Conservation (phyloP, 495 filamentous ascomycete genomes). For the Lepidopterella palustris region DNA sequence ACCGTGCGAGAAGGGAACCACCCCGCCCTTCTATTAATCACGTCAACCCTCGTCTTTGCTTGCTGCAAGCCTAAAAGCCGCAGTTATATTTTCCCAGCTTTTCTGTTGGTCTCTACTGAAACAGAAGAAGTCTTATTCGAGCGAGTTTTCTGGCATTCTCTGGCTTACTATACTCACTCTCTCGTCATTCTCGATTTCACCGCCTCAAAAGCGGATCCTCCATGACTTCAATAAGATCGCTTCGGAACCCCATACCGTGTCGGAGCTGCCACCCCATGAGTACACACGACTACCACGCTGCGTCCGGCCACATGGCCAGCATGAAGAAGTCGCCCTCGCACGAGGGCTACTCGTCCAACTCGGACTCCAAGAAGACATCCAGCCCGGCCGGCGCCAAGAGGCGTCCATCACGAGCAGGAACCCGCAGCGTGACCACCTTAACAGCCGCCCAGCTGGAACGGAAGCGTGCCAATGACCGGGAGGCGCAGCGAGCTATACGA, state of each 20-base stretch:
- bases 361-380: constrained; percentile 29
- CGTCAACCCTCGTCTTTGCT: too few species aligned
- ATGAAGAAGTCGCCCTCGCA: constrained; percentile 24
- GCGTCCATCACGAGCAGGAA: constrained; percentile 48
- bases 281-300: constrained; percentile 8
- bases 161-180: not conserved
- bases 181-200: not conserved
- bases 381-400: constrained; percentile 27
- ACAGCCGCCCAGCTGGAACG: constrained; percentile 55
- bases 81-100: too few species aligned
- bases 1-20: too few species aligned
- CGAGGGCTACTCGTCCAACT: constrained; percentile 35
- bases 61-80: too few species aligned
- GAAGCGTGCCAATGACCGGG: constrained; percentile 83
- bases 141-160: too few species aligned
- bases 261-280: constrained; percentile 22
- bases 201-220: constrained; percentile 18
- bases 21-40: too few species aligned
- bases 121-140: too few species aligned
- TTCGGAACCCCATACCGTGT: constrained; percentile 20
- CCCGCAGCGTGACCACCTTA: constrained; percentile 53
- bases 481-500: constrained; percentile 80
- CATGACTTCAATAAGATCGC: constrained; percentile 30
- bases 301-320: constrained; percentile 16
- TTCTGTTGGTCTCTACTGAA: too few species aligned